phyloP scores from a whole-genome alignment of 2,329 filamentous ascomycete genomes.

The Colletotrichum godetiae region DNA sequence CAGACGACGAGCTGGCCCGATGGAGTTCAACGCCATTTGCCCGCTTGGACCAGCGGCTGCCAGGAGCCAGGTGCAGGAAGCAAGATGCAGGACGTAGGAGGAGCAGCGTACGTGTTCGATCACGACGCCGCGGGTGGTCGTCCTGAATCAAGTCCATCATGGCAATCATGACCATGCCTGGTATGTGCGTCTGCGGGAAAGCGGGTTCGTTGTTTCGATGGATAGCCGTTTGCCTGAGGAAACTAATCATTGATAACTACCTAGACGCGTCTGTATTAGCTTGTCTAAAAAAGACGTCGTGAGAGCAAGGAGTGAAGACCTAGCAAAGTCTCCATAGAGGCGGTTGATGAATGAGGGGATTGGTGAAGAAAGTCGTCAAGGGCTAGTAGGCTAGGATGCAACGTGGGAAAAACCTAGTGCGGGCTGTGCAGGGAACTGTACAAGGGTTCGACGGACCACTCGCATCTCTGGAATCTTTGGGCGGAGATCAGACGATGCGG shows the following conservation, averaged over 20 bases:
- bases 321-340: constrained; percentile 3
- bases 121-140: background rate
- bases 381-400: constrained; percentile 31
- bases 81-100: background rate
- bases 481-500: constrained; percentile 36
- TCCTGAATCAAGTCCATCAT: background rate
- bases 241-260: background rate
- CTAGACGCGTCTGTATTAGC: background rate
- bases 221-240: background rate
- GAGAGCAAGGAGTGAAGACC: constrained; percentile 3
- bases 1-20: background rate
- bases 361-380: constrained; percentile 29
- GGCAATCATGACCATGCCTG: constrained; percentile 2
- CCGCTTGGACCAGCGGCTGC: background rate
- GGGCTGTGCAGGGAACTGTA: constrained; percentile 24
- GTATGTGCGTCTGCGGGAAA: constrained; percentile 11
- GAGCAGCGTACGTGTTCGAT: background rate
- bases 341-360: background rate
- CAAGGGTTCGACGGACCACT: constrained; percentile 33
- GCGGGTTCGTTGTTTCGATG: constrained; percentile 6
- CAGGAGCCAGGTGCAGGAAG: background rate
- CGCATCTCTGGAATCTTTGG: constrained; percentile 34
- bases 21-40: background rate
- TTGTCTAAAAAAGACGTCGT: background rate
- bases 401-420: constrained; percentile 31